Base-by-base conservation (phyloP, 169 alveolate species). In the Plasmodium relictum region DNA sequence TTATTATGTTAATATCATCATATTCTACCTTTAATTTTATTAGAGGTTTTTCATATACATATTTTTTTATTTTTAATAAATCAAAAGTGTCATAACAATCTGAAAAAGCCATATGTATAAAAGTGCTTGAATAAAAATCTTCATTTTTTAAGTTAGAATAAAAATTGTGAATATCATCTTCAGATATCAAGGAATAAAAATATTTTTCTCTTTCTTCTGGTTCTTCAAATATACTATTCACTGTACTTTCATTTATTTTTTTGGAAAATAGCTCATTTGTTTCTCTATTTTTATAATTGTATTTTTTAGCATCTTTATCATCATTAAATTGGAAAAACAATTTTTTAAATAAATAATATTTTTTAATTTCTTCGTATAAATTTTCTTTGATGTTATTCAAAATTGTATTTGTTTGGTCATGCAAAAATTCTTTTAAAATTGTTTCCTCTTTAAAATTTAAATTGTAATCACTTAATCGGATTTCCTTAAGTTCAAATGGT, bases 401-500 rank as follows among this genome's bases (percentile, higher is more conserved):
- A 10, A 65, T 54, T 16, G 0, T 6, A 52, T 22, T n/a, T 3
- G 69, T 59, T 69, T 87, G 88, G 4, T 87, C 88, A 52, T 87
- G 70, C 9, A 87, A 20, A 65, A 74, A 73, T 42, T 65, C 31
- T 24, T 87, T 73, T 48, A 87, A 16, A 48, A 87, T 24, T 14
- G 61, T 54, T 62, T 87, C 88, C 9, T 58, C 74, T 1, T 63
- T 69, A 45, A 87, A 87, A 71, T 73, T 70, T 1, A 73, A 39
- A n/a, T 73, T 24, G 31, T 50, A 52, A 22, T 68, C 59, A 26
- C 73, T 8, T 10, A 91, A 41, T 62, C 78, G 45, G 2, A 94
- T 58, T 2, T 95, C 93, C 37, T 88, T 85, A 65, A 90, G 73
- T 37, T 92, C 92, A 56, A 98, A 94, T 1, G 97, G 98, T 69